A percentile compares a stretch with the other conserved stretches of the same genome.
These are phyloP conservation scores for Linanthus parryae DNA, from an alignment of 148 eudicot species.

Conservation along the genomic window DNA sequence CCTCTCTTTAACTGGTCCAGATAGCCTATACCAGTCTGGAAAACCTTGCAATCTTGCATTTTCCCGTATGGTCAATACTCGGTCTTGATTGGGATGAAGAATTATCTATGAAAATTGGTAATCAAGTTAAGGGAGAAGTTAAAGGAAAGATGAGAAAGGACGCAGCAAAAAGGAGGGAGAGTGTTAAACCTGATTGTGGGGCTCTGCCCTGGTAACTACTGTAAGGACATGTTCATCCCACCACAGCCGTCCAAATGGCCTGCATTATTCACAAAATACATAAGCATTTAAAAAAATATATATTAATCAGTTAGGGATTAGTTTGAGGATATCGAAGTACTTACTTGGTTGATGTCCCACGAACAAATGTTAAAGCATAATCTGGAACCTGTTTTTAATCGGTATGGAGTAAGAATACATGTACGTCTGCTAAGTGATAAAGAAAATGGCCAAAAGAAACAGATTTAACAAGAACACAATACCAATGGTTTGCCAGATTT, in stretches of 20 bases:
- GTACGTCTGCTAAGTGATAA: neutral
- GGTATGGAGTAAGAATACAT: neutral
- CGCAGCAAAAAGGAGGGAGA: neutral
- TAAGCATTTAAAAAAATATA: neutral
- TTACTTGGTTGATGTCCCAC: conserved; percentile 22
- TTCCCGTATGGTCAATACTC: conserved; percentile 44
- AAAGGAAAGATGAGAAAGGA: neutral
- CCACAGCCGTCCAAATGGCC: conserved; percentile 22
- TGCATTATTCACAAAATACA: neutral
- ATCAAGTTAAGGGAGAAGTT: neutral
- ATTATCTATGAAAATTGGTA: conserved; percentile 13
- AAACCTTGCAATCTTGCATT: conserved; percentile 50
- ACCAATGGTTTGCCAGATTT: conserved; percentile 25
- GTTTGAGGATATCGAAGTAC: neutral
- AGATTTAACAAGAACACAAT: neutral
- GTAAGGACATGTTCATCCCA: too few species aligned
- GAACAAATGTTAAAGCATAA: conserved; percentile 17
- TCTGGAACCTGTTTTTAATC: conserved; percentile 18
- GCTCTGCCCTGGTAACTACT: conserved; percentile 22
- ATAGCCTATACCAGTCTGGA: conserved; percentile 36
- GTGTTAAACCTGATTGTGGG: conserved; percentile 20
- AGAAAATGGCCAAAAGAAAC: neutral
- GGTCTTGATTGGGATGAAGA: conserved; percentile 41
- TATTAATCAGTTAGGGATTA: neutral
- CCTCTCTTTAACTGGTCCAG: conserved; percentile 37